These are phyloP conservation scores for Halophytophthora batemanensis DNA, from an alignment of 352 stramenopile genomes.

Conservation along the genomic window DNA sequence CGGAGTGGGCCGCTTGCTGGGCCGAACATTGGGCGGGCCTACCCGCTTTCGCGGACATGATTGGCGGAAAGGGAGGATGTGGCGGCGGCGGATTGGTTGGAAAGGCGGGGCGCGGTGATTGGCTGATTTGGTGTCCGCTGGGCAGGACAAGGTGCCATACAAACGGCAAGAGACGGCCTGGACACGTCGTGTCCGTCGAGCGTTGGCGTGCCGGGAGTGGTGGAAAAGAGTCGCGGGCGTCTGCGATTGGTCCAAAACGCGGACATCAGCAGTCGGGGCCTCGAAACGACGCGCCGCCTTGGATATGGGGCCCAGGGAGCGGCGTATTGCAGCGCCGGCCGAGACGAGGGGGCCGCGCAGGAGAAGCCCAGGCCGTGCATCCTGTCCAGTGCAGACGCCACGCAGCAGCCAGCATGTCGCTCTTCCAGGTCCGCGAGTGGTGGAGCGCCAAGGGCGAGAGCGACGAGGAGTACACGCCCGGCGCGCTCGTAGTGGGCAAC, in stretches of 20 bases:
- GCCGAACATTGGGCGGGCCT: too few relatives aligned
- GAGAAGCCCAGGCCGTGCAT: too few relatives aligned
- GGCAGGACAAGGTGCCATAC: too few relatives aligned
- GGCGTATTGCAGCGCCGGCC: background rate
- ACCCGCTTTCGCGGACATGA: constrained; percentile 1
- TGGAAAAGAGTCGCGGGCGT: background rate
- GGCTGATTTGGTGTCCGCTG: too few relatives aligned
- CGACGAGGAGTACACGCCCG: constrained; percentile 80
- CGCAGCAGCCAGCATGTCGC: constrained; percentile 54
- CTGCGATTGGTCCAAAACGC: background rate
- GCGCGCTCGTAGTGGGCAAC: constrained; percentile 78
- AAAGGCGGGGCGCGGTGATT: background rate
- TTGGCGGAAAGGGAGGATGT: constrained; percentile 10
- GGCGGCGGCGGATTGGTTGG: background rate
- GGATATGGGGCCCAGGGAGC: background rate
- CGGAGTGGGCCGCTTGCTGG: too few relatives aligned
- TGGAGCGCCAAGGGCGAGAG: constrained; percentile 72
- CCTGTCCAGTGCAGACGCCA: background rate
- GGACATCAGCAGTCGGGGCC: background rate
- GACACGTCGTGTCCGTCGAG: background rate
- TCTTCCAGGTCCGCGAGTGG: constrained; percentile 90
- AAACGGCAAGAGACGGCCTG: background rate
- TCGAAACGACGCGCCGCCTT: constrained; percentile 29
- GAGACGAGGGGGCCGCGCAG: too few relatives aligned
- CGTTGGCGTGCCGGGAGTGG: background rate